phyloP scores from a whole-genome alignment of 495 filamentous ascomycete species.

The Massariosphaeria phaeospora region DNA sequence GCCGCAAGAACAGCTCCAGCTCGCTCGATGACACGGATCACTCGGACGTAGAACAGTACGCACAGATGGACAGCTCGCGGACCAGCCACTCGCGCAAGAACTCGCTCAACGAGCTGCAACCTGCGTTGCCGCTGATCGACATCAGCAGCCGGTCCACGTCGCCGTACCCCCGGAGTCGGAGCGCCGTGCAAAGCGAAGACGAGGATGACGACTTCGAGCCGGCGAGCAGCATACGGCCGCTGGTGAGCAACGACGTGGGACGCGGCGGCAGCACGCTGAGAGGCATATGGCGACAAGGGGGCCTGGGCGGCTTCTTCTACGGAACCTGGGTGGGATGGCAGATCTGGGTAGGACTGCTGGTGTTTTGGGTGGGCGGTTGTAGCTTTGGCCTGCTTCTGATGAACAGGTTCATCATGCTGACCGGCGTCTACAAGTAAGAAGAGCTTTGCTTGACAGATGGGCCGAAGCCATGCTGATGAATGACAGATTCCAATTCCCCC shows the following conservation, averaged over 20 bases:
- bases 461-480: not conserved
- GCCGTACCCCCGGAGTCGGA: constrained; percentile 39
- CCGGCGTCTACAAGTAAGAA: constrained; percentile 48
- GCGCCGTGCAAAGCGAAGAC: constrained; percentile 40
- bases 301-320: constrained; percentile 48
- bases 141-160: constrained; percentile 40
- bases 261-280: constrained; percentile 30
- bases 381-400: constrained; percentile 45
- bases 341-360: constrained; percentile 47
- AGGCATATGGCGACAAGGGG: constrained; percentile 40
- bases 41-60: constrained; percentile 24
- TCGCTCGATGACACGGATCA: constrained; percentile 32
- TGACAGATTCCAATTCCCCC: constrained; percentile 46
- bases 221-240: constrained; percentile 21
- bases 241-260: constrained; percentile 30
- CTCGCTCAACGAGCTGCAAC: constrained; percentile 25
- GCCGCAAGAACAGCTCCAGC: constrained; percentile 17
- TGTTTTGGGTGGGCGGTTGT: constrained; percentile 44
- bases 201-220: constrained; percentile 39
- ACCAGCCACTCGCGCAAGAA: constrained; percentile 31
- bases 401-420: constrained; percentile 49
- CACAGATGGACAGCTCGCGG: constrained; percentile 24
- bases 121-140: constrained; percentile 40
- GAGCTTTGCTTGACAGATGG: not conserved
- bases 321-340: constrained; percentile 48